Evolutionary conservation across 257 asterid species (phyloP), one percentile per base, ranked within the genome.

Genomic region (Przewalskia tangutica): DNA sequence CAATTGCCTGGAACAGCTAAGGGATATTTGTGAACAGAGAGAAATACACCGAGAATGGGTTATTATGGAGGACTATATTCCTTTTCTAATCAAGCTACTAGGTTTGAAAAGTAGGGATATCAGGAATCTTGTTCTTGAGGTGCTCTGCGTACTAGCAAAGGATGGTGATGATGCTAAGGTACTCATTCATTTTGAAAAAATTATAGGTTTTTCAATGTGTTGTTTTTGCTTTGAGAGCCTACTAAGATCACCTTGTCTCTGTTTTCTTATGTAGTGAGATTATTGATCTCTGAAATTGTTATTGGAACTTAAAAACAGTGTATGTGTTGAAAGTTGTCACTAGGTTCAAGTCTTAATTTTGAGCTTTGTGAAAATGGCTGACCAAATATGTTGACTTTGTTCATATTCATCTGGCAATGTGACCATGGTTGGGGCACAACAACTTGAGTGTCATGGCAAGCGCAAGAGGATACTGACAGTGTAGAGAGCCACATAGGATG

Each of bases 41-140:
- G 94, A 91, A 77, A 50, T 88, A 67, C 90, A 90, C 75, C 87
- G 85, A 80, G 94, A 91, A 85, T 91, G 96, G 96, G 81, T 91
- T 64, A 48, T 91, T 75, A 48, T 91, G 92, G 96, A 91, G 88
- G 83, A 89, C 51, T 90, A 88, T 77, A 83, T 91, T 81, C 92
- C 94, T 0, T 42, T 23, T 84, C 91, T 91, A 32, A 84, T 90
- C 81, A 68, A 85, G 77, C 91, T 90, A 79, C 90, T 91, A 23
- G 81, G 79, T 70, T 64, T 34, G 3, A 91, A 67, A 77, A 87
- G 87, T 85, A 89, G 89, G 82, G 93, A 88, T 59, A 88, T 91
- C 75, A 88, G 90, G 85, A 83, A 75, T 60, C 87, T 62, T 80
- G 91, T 88, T 64, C 94, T 91, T 83, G 59, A 50, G 50, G 83